Conservation (phyloP, 768 basidiomycete species). For the Russula sp. region DNA sequence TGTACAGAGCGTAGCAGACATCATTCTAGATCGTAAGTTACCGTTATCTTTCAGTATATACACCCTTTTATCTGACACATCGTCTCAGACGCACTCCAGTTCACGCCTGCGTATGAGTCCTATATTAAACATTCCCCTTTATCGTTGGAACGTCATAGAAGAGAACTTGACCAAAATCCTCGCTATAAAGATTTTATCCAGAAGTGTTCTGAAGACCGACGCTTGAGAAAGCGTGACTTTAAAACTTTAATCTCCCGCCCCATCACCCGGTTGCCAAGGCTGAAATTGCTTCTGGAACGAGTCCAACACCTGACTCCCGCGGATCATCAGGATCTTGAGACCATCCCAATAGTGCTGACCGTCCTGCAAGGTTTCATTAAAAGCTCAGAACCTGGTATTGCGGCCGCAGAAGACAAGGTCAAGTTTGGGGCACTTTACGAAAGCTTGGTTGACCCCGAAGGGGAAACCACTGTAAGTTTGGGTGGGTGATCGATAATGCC, state of each 20-base stretch:
- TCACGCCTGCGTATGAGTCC: slow-evolving; percentile 63
- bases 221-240: slow-evolving; percentile 68
- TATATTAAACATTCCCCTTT: slow-evolving; percentile 89
- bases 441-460: slow-evolving; percentile 64
- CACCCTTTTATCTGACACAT: background rate
- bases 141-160: slow-evolving; percentile 74
- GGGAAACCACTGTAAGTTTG: slow-evolving; percentile 69
- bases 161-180: slow-evolving; percentile 64
- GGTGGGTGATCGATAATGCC: background rate
- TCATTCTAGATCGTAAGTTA: slow-evolving; percentile 69
- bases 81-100: slow-evolving; percentile 34
- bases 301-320: slow-evolving; percentile 58
- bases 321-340: slow-evolving; percentile 76
- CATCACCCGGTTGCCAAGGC: slow-evolving; percentile 80
- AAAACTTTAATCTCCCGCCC: slow-evolving; percentile 81
- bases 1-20: slow-evolving; percentile 76
- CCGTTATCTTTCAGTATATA: slow-evolving; percentile 23
- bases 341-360: slow-evolving; percentile 62
- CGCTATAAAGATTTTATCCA: slow-evolving; percentile 64
- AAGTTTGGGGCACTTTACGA: slow-evolving; percentile 82
- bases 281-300: slow-evolving; percentile 68
- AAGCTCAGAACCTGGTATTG: slow-evolving; percentile 86
- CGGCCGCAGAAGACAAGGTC: slow-evolving; percentile 85
- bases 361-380: slow-evolving; percentile 70
- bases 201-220: slow-evolving; percentile 53